Conservation (phyloP, 306 rosid genomes). For the Cicer chorassanicum region DNA sequence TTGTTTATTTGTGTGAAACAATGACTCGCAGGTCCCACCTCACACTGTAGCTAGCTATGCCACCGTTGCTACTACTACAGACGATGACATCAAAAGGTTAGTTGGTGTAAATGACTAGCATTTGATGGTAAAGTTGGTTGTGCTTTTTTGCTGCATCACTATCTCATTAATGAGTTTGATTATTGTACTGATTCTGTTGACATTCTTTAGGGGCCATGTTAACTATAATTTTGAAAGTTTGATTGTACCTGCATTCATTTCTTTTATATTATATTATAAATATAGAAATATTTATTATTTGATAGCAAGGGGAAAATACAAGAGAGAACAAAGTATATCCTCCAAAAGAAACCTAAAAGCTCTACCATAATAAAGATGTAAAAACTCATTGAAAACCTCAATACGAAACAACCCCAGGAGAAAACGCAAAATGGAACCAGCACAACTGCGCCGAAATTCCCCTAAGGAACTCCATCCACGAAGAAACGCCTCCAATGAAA, state of each 20-base stretch:
- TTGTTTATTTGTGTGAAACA: slow-evolving; percentile 19
- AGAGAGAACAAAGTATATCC: slow-evolving; percentile 9
- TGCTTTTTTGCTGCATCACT: slow-evolving; percentile 24
- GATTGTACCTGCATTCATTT: background rate
- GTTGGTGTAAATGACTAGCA: slow-evolving; percentile 22
- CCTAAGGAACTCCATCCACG: background rate
- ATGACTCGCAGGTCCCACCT: slow-evolving; percentile 69
- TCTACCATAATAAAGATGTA: background rate
- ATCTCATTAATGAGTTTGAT: slow-evolving; percentile 22
- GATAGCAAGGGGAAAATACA: slow-evolving; percentile 14
- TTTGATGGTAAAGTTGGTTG: slow-evolving; percentile 31
- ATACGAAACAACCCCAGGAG: slow-evolving; percentile 4
- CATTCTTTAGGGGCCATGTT: slow-evolving; percentile 17
- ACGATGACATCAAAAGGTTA: slow-evolving; percentile 71
- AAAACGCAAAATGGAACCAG: slow-evolving; percentile 17
- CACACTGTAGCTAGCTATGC: slow-evolving; percentile 70
- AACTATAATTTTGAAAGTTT: slow-evolving; percentile 10
- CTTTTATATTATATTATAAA: slow-evolving; percentile 4
- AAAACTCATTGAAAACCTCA: background rate
- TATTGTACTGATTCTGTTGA: slow-evolving; percentile 11
- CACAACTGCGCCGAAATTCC: background rate
- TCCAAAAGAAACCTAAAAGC: slow-evolving; percentile 31
- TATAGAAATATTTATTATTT: slow-evolving; percentile 3
- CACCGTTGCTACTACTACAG: slow-evolving; percentile 63
- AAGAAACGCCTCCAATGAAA: slow-evolving; percentile 3